A percentile compares a stretch with the other conserved stretches of the same genome.
These are phyloP conservation scores for Lecanicillium sp. DNA, from an alignment of 2,329 filamentous ascomycete genomes.

Conservation along the genomic window DNA sequence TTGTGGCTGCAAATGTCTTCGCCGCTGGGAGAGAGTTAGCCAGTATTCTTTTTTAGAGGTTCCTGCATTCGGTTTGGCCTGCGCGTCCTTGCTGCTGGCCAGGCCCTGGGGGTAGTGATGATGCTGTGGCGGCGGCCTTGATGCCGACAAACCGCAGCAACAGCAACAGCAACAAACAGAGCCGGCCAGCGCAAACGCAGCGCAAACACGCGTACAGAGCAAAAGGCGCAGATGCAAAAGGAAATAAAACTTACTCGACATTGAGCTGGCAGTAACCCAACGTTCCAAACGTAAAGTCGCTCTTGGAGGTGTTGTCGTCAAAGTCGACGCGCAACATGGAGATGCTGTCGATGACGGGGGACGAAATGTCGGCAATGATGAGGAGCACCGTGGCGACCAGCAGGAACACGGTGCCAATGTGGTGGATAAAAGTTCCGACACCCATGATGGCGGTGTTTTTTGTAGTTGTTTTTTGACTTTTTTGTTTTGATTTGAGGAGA, in stretches of 20 bases:
- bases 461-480: constrained; percentile 6
- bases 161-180: neutral
- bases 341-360: constrained; percentile 50
- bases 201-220: neutral
- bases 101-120: too few species aligned
- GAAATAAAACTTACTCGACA: constrained; percentile 15
- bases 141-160: neutral
- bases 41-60: too few species aligned
- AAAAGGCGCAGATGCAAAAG: neutral
- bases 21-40: constrained; percentile 15
- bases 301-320: constrained; percentile 22
- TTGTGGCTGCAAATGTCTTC: constrained; percentile 39
- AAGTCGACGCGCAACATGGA: constrained; percentile 46
- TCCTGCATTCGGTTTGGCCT: neutral
- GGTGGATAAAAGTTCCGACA: constrained; percentile 42
- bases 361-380: constrained; percentile 49
- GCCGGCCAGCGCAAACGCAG: neutral
- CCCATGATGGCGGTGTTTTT: constrained; percentile 31
- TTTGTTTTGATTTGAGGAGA: constrained; percentile 3
- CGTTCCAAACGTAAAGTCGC: constrained; percentile 46
- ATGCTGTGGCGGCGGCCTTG: too few species aligned
- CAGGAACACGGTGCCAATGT: constrained; percentile 51
- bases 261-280: constrained; percentile 48
- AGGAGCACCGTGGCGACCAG: constrained; percentile 48
- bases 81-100: too few species aligned